Base-by-base conservation (phyloP, 179 eudicot genomes). In the Drosera spatulata region DNA sequence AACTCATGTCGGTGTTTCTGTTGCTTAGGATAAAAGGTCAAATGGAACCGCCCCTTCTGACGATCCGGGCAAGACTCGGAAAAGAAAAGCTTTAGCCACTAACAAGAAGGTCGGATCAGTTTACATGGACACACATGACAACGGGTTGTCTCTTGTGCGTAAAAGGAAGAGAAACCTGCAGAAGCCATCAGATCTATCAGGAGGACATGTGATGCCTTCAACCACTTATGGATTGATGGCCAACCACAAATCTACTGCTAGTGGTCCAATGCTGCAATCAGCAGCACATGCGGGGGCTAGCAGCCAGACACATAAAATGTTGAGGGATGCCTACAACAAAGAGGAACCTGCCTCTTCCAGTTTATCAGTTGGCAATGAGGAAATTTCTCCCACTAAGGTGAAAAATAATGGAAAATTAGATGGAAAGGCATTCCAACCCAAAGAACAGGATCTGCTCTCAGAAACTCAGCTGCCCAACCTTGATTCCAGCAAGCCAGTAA, bases 41-140 rank as follows among this genome's bases (percentile, higher is more conserved):
- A 52, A 69, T 61, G 76, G 73, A 61, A 53, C 55, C 13, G 55
- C n/a, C 41, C 41, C 62, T 49, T 69, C 61, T 13, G 73, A 53
- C 33, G 68, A 60, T 47, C 10, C 60, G 66, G 60, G 71, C 6
- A 69, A 48, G 58, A 70, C 55, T 62, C 70, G 13, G 58, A 65
- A 57, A 46, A 56, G 44, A 56, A 77, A 59, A 44, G 66, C 22
- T 39, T 62, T 40, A 50, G 13, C 62, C 50, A 68, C 75, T 41
- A 61, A 22, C 45, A 72, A 71, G 73, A 87, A 87, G 76, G 71
- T 82, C 53, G 80, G 75, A 73, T 71, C 75, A 62, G 55, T 69
- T 73, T 56, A 33, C 13, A 50, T 14, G 8, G 80, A 75, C 62
- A 52, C 51, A 46, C 48, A 53, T 63, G 72, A 58, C 46, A 61